These are phyloP conservation scores for Pleurotus citrinopileatus DNA, from an alignment of 768 basidiomycete species.

Conservation along the genomic window DNA sequence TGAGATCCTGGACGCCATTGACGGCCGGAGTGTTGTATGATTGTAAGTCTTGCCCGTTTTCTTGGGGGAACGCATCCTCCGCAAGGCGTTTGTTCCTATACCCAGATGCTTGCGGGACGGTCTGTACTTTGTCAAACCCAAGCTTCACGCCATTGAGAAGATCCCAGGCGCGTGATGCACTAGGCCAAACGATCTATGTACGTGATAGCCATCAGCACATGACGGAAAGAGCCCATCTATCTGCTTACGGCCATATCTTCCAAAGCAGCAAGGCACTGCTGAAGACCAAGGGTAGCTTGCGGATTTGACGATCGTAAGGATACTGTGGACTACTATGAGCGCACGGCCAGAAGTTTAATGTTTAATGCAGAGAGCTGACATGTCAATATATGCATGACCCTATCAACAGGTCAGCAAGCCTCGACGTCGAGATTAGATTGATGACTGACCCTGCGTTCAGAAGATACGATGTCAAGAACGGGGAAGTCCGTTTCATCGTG, in stretches of 20 bases:
- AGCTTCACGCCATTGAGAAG: constrained; percentile 66
- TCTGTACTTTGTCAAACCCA: constrained; percentile 38
- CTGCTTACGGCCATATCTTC: constrained; percentile 63
- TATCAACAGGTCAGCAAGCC: constrained; percentile 24
- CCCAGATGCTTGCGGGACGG: constrained; percentile 31
- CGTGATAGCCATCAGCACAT: too few relatives aligned
- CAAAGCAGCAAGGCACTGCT: constrained; percentile 59
- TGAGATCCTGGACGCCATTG: constrained; percentile 59
- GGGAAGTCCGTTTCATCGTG: constrained; percentile 54
- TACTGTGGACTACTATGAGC: constrained; percentile 37
- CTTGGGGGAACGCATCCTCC: constrained; percentile 61
- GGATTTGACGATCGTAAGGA: constrained; percentile 68
- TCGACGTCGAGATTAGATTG: constrained; percentile 7
- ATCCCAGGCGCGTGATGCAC: constrained; percentile 62
- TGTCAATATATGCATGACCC: constrained; percentile 79
- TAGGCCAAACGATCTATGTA: constrained; percentile 64
- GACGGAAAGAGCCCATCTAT: too few relatives aligned
- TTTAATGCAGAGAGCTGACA: too few relatives aligned
- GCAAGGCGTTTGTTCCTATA: constrained; percentile 57
- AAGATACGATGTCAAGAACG: constrained; percentile 68
- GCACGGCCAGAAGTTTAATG: neutral
- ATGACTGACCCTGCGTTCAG: constrained; percentile 65
- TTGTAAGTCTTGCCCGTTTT: constrained; percentile 32
- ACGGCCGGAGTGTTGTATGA: constrained; percentile 21
- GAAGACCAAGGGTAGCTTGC: constrained; percentile 64